A percentile compares a stretch with the other conserved stretches of the same genome.
phyloP scores from a whole-genome alignment of 2,329 filamentous ascomycete genomes.

The Pezicula carpinea region DNA sequence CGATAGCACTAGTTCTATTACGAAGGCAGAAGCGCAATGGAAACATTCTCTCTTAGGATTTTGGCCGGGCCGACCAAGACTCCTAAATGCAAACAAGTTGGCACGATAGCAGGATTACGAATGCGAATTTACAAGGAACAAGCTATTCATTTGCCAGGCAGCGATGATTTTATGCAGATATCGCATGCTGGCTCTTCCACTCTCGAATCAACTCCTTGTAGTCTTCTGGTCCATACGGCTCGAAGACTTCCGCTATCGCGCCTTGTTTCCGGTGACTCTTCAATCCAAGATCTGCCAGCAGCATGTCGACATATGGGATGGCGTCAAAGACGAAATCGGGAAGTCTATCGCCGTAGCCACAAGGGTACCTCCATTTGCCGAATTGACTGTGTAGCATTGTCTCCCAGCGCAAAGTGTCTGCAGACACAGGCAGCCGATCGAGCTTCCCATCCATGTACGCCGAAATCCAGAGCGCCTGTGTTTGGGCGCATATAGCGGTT shows the following conservation, averaged over 20 bases:
- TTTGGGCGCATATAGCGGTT: slow-evolving; percentile 37
- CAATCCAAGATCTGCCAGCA: slow-evolving; percentile 63
- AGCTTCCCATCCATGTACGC: slow-evolving; percentile 58
- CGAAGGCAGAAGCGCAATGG: no score
- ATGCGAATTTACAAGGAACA: no score
- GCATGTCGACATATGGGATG: slow-evolving; percentile 66
- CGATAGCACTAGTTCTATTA: no score
- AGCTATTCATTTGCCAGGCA: no score
- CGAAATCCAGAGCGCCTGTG: slow-evolving; percentile 57
- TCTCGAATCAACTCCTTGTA: slow-evolving; percentile 40
- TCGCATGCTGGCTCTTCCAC: slow-evolving; percentile 24
- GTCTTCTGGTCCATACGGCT: slow-evolving; percentile 40
- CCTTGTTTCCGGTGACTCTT: slow-evolving; percentile 49
- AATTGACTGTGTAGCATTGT: slow-evolving; percentile 64
- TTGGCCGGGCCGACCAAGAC: no score
- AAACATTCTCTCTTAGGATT: no score
- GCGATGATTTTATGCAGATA: no score
- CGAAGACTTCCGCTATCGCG: slow-evolving; percentile 34
- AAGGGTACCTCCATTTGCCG: slow-evolving; percentile 64
- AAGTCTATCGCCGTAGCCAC: slow-evolving; percentile 55
- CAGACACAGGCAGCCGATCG: slow-evolving; percentile 18
- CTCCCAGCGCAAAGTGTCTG: slow-evolving; percentile 43
- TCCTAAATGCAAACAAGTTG: no score
- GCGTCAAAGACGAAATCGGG: slow-evolving; percentile 75
- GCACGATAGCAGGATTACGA: no score